Evolutionary conservation across 768 basidiomycete genomes (phyloP).

Genomic region (Tricholoma terreum): DNA sequence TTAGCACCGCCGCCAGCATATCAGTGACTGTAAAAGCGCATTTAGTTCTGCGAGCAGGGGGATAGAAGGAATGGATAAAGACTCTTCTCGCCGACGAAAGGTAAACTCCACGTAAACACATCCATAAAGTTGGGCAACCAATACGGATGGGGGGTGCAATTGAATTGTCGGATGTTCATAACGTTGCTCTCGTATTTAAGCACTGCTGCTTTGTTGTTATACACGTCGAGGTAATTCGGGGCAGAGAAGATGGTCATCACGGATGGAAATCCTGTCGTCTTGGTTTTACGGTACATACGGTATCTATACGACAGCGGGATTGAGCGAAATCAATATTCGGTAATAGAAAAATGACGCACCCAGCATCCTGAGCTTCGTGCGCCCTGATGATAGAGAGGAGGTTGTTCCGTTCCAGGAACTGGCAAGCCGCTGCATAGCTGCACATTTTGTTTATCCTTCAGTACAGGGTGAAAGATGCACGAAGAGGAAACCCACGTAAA

Average conservation of each 20-base stretch:
- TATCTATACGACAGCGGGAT: slow-evolving; percentile 47
- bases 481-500: slow-evolving; percentile 43
- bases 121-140: slow-evolving; percentile 99
- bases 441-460: slow-evolving; percentile 1
- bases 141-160: slow-evolving; percentile 93
- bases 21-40: slow-evolving; percentile 71
- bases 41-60: slow-evolving; percentile 3
- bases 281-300: slow-evolving; percentile 98
- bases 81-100: slow-evolving; percentile 99
- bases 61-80: slow-evolving; percentile 21
- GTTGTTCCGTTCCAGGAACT: slow-evolving; percentile 97
- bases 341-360: slow-evolving; percentile 51
- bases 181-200: slow-evolving; percentile 99
- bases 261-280: slow-evolving; percentile 96
- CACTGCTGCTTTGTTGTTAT: slow-evolving; percentile 98
- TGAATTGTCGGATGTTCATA: slow-evolving; percentile 98
- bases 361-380: slow-evolving; percentile 98
- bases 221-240: slow-evolving; percentile 97
- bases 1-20: slow-evolving; percentile 95
- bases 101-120: slow-evolving; percentile 97
- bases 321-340: not conserved
- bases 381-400: slow-evolving; percentile 95
- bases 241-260: slow-evolving; percentile 99
- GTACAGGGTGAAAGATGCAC: not conserved
- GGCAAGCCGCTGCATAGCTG: slow-evolving; percentile 94